phyloP scores from a whole-genome alignment of 1,284 basidiomycete genomes.

The Ustilago xerochloae region DNA sequence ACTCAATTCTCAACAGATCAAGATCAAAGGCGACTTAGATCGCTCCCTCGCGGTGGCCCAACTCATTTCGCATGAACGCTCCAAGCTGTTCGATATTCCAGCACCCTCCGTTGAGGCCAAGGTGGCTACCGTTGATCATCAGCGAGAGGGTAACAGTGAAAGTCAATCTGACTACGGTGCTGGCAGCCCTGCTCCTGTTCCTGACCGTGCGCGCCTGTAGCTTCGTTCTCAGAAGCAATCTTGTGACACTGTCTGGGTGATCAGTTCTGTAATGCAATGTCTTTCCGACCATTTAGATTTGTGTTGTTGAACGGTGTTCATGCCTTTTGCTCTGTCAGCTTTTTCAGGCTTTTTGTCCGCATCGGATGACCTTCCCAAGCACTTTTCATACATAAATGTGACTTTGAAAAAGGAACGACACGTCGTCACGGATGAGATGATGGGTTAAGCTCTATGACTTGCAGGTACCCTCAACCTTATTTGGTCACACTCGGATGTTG shows the following conservation, averaged over 20 bases:
- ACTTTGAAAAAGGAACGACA: background rate
- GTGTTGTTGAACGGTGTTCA: background rate
- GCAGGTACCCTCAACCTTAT: background rate
- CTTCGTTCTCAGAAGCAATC: background rate
- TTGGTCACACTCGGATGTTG: background rate
- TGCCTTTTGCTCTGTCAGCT: no score
- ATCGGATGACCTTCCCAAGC: no score
- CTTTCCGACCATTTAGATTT: background rate
- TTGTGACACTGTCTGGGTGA: background rate
- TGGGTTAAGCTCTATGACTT: background rate
- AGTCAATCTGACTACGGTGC: constrained; percentile 41
- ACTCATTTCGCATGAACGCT: constrained; percentile 61
- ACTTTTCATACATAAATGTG: no score
- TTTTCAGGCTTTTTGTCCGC: no score
- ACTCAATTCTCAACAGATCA: constrained; percentile 38
- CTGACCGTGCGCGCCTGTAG: constrained; percentile 44
- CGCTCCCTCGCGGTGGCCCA: constrained; percentile 49
- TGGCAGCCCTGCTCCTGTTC: constrained; percentile 53
- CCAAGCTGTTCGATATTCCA: constrained; percentile 54
- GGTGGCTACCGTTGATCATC: constrained; percentile 15
- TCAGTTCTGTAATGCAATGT: background rate
- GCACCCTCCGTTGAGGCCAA: constrained; percentile 22
- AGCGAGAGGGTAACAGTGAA: constrained; percentile 35
- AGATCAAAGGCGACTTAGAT: constrained; percentile 62
- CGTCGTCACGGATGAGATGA: background rate